These are phyloP conservation scores for Camelina laxa DNA, from an alignment of 345 rosid species.

Conservation along the genomic window DNA sequence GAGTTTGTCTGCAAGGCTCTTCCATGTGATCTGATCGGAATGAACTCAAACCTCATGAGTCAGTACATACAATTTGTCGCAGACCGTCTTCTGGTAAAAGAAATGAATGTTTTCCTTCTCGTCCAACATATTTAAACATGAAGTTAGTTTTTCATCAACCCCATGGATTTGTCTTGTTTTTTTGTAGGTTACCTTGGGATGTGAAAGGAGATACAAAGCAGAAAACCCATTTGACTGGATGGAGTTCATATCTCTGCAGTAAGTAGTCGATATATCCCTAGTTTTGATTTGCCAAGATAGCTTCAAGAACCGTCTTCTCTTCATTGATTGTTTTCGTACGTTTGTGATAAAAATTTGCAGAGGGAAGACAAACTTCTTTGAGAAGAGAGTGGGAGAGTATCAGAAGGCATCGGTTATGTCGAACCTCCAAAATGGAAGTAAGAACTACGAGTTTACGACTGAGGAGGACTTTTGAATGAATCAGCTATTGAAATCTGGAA, in stretches of 20 bases:
- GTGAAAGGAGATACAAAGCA: constrained; percentile 60
- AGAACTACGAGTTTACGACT: constrained; percentile 66
- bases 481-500: not conserved
- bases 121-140: not conserved
- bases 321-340: constrained; percentile 22
- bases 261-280: constrained; percentile 44
- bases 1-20: constrained; percentile 91
- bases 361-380: constrained; percentile 85
- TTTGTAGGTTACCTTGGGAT: constrained; percentile 73
- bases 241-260: constrained; percentile 95
- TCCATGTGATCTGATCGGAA: constrained; percentile 88
- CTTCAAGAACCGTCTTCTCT: constrained; percentile 5
- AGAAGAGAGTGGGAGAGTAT: constrained; percentile 90
- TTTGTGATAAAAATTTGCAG: constrained; percentile 48
- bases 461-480: constrained; percentile 70
- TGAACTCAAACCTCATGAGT: constrained; percentile 88
- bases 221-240: constrained; percentile 97
- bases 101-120: not conserved
- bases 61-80: constrained; percentile 92
- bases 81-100: constrained; percentile 78
- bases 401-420: constrained; percentile 95
- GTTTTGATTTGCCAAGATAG: not conserved
- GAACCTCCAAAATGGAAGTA: constrained; percentile 64
- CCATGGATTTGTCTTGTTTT: constrained; percentile 3
- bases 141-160: not conserved